Evolutionary conservation across 768 basidiomycete species (phyloP), one percentile per base, ranked within the genome.

Genomic region (Mycena albidolilacea): DNA sequence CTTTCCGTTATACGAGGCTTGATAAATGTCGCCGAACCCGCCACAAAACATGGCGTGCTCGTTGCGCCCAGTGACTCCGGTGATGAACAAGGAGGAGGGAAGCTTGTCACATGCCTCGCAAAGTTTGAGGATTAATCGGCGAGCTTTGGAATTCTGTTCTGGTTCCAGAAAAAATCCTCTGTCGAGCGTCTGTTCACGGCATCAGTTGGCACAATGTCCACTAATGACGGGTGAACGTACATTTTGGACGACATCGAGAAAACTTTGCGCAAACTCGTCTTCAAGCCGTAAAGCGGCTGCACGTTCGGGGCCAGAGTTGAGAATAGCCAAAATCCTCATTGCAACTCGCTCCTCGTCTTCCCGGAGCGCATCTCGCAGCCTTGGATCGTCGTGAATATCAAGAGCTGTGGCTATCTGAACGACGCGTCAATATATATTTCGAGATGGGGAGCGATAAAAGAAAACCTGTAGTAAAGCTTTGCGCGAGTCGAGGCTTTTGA

Each of bases 21-120:
- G 70, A 73, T 66, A 78, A 19, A 79, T 73, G 52, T 79, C 78
- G 1, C 68, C 77, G 57, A 77, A 79, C 2, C 78, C 73, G 21
- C 78, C 78, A 5, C 76, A 70, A 21, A 52, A 71, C 15, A 35
- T 58, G 1, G 74, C 30, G 23, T 77, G 37, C 7, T n/a, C 38
- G 12, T 73, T 76, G 54, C 50, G 35, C 23, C 52, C 55, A 12
- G 38, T 59, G 19, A 78, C 71, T 7, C 74, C 77, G 7, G 43
- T 63, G 19, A 79, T 76, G 38, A 77, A 74, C 7, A 79, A 44
- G 1, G 70, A 66, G 9, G 74, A 59, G 8, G 77, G 78, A 35
- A 78, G 70, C 23, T 30, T 61, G 44, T 71, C 71, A 52, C 60
- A 70, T 14, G 65, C 46, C 37, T 75, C 71, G 8, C 72, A 76